Evolutionary conservation across 352 stramenopile species (phyloP), one percentile per base, ranked within the genome.

Genomic region (Phytophthora vignae): DNA sequence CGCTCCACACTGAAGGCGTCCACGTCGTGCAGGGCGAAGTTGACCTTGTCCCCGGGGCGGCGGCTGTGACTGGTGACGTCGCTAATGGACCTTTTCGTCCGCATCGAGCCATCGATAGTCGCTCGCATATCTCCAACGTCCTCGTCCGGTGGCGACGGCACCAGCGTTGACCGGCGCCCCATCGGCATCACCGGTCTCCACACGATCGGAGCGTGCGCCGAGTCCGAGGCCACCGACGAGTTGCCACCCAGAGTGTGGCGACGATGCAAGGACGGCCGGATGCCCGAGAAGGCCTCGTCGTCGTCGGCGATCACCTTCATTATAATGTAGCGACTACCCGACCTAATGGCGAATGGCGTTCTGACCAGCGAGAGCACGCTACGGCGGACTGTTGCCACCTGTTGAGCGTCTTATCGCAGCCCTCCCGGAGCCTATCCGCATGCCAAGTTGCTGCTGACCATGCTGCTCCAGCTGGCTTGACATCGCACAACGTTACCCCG

Each of bases 101-200:
- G 38, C 72, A 74, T 79, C 1, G 55, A 68, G 33, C 55, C 63
- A 31, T 79, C 67, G 55, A 64, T 63, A 21, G 65, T 71, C 25
- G 65, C 64, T 21, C 64, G 46, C 10, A 74, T 29, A 17, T 70
- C 53, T 10, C 49, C 38, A 10, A 54, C 38, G 21, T 70, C 58
- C 3, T 74, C 58, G 2, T 74, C 61, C 5, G 58, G 62, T 15
- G 11, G 10, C 53, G 27, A 22, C 6, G 57, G 57, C 10, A 59
- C 72, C n/a, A 79, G 27, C 1, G 67, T 70, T 17, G 72, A 79
- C 38, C 62, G 67, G 54, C 67, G 62, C 17, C 54, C 38, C 12
- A 25, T 79, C 2, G 72, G 72, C 67, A 79, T 79, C 54, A 79
- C 68, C 19, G 63, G 22, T 36, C 69, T 64, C 72, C 72, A 79